phyloP scores from a whole-genome alignment of 2,329 filamentous ascomycete genomes.

The Sclerotinia borealis region DNA sequence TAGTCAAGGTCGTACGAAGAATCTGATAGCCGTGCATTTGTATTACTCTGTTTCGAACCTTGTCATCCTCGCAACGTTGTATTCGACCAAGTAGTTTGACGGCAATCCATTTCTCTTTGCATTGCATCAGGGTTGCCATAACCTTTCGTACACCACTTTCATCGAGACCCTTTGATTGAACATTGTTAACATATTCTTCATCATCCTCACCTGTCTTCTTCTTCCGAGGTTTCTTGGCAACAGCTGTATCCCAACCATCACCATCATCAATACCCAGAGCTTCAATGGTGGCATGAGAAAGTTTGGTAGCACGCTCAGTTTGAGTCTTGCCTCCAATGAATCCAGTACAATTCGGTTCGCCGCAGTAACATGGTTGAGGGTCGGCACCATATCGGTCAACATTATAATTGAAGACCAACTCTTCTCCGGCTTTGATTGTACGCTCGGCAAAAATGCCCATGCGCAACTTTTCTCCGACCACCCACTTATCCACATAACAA shows the following conservation, averaged over 20 bases:
- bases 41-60: conserved; percentile 80
- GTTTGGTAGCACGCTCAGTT: conserved; percentile 87
- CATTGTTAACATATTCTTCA: conserved; percentile 89
- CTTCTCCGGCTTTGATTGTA: conserved; percentile 78
- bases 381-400: conserved; percentile 97
- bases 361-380: conserved; percentile 94
- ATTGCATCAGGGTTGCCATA: conserved; percentile 94
- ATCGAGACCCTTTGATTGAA: conserved; percentile 71
- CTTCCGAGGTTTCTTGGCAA: conserved; percentile 84
- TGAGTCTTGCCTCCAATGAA: conserved; percentile 98
- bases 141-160: conserved; percentile 85
- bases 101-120: conserved; percentile 98
- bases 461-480: conserved; percentile 90
- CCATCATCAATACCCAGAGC: conserved; percentile 91
- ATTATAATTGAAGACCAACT: conserved; percentile 99
- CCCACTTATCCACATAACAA: conserved; percentile 99
- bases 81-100: conserved; percentile 90
- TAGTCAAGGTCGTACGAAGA: conserved; percentile 76
- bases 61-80: conserved; percentile 78
- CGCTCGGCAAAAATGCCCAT: conserved; percentile 98
- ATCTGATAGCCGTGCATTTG: conserved; percentile 98
- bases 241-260: conserved; percentile 85
- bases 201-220: conserved; percentile 90
- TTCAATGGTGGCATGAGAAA: conserved; percentile 84
- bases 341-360: conserved; percentile 87